Conservation (phyloP, 495 filamentous ascomycete species). For the Penicillium steckii region DNA sequence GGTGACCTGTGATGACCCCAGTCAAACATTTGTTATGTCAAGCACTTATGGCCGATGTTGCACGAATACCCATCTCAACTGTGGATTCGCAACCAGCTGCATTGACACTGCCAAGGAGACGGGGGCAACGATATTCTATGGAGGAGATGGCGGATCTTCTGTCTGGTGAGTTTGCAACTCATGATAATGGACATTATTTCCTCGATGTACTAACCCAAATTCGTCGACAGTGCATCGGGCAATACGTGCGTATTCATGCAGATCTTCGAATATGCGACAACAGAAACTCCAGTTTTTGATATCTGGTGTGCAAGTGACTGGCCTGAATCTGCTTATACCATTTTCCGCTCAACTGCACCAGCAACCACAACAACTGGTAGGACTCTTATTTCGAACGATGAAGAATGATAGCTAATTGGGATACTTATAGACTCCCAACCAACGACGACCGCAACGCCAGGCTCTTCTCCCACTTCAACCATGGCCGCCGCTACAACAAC, state of each 20-base stretch:
- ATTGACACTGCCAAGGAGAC: background rate
- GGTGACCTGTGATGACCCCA: background rate
- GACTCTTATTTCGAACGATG: too few relatives aligned
- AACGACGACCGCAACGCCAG: background rate
- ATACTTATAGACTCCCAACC: background rate
- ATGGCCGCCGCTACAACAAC: background rate
- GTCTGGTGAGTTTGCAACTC: background rate
- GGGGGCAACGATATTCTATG: background rate
- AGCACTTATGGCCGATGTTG: background rate
- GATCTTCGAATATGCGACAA: too few relatives aligned
- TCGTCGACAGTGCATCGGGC: too few relatives aligned
- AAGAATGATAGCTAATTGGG: background rate
- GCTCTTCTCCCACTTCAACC: background rate
- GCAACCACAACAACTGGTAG: too few relatives aligned
- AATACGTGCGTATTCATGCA: too few relatives aligned
- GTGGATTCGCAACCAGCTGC: background rate
- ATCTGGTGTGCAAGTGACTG: too few relatives aligned
- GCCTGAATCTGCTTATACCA: too few relatives aligned
- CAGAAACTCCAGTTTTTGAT: too few relatives aligned
- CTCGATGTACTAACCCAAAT: too few relatives aligned
- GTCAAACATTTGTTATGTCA: background rate
- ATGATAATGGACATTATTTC: too few relatives aligned
- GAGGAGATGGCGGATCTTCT: background rate
- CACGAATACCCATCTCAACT: background rate
- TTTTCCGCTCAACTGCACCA: too few relatives aligned